Percentiles rank a stretch among this genome's conserved stretches.
phyloP scores from a whole-genome alignment of 2,329 filamentous ascomycete genomes.

The Magnaporthiopsis poae region DNA sequence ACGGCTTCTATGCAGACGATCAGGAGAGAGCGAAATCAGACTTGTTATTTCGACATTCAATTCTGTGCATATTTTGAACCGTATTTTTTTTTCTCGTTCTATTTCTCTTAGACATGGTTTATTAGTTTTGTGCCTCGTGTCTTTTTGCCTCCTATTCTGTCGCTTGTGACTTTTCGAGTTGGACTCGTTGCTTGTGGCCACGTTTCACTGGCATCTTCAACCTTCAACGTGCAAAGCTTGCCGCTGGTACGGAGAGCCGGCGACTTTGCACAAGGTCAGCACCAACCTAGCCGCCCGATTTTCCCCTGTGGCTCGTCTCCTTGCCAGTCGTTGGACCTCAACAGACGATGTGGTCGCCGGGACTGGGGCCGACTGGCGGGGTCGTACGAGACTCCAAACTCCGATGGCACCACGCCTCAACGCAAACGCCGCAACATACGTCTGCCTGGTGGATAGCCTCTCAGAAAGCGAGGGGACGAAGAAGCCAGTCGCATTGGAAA shows the following conservation, averaged over 20 bases:
- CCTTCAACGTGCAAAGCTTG: no score
- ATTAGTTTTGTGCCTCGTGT: not conserved
- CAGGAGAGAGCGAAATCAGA: not conserved
- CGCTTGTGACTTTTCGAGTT: not conserved
- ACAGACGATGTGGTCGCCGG: not conserved
- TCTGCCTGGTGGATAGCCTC: not conserved
- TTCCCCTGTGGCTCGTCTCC: no score
- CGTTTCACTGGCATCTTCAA: no score
- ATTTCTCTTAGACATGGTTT: not conserved
- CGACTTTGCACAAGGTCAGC: not conserved
- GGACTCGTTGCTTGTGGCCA: not conserved
- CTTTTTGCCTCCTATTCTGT: not conserved
- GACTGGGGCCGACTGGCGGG: not conserved
- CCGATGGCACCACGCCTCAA: not conserved
- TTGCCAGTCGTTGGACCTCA: not conserved
- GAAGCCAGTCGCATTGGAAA: not conserved
- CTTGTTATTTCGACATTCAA: not conserved
- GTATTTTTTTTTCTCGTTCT: not conserved
- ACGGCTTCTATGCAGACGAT: not conserved
- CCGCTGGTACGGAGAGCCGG: no score
- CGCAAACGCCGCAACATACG: not conserved
- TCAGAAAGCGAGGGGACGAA: no score
- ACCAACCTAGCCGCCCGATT: no score
- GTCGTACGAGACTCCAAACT: not conserved
- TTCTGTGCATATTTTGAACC: not conserved